Percentiles rank a stretch among this genome's conserved stretches.
phyloP scores from a whole-genome alignment of 148 eudicot species.

The Simmondsia chinensis region DNA sequence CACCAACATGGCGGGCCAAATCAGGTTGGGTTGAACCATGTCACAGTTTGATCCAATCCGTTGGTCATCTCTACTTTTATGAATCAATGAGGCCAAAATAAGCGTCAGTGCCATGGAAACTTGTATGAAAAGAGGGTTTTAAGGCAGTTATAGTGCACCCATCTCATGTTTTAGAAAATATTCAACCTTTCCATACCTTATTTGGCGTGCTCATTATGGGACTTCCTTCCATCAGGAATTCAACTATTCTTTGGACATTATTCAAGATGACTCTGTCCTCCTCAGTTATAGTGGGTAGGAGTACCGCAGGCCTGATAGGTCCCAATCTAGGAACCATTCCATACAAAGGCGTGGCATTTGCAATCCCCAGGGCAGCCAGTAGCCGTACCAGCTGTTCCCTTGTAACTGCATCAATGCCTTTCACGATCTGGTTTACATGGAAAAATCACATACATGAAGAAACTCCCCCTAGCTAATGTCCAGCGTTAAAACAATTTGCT shows the following conservation, averaged over 20 bases:
- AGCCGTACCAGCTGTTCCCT: conserved; percentile 82
- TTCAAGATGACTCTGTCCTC: conserved; percentile 81
- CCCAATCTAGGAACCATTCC: conserved; percentile 70
- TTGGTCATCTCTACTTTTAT: too few species aligned
- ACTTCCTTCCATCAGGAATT: conserved; percentile 77
- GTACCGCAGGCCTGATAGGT: conserved; percentile 51
- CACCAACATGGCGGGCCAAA: too few species aligned
- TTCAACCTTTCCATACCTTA: conserved; percentile 32
- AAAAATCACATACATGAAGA: not conserved
- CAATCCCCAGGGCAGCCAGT: conserved; percentile 51
- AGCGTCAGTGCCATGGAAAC: not conserved
- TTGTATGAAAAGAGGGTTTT: not conserved
- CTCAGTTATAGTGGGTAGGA: conserved; percentile 69
- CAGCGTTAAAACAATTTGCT: too few species aligned
- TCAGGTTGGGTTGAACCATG: too few species aligned
- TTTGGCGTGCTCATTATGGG: conserved; percentile 38
- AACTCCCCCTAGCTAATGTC: too few species aligned
- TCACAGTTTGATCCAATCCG: too few species aligned
- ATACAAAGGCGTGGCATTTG: conserved; percentile 54
- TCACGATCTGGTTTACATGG: conserved; percentile 60
- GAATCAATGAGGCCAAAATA: too few species aligned
- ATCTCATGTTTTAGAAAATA: not conserved
- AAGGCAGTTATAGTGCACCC: not conserved
- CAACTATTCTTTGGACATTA: conserved; percentile 75
- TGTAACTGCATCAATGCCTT: conserved; percentile 89